phyloP scores from a whole-genome alignment of 768 basidiomycete genomes.

The Cystobasidium onofrii region DNA sequence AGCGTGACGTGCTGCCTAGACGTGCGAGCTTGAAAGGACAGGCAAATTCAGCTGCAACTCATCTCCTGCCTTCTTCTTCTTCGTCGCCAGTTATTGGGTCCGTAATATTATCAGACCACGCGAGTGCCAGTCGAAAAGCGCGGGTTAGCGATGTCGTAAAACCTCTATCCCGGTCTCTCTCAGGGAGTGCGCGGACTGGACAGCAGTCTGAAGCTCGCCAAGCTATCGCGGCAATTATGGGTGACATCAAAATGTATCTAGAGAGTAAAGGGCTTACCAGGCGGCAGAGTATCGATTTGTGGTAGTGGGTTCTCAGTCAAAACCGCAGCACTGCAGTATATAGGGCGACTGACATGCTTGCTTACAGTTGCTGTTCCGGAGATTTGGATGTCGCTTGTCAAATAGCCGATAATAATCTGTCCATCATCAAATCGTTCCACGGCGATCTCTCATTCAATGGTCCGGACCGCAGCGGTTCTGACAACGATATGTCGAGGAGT shows the following conservation, averaged over 20 bases:
- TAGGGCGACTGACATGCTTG: not conserved
- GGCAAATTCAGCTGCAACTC: not conserved
- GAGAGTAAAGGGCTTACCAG: not conserved
- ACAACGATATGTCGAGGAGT: not conserved
- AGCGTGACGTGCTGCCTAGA: no score
- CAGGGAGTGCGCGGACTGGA: not conserved
- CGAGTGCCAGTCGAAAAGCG: not conserved
- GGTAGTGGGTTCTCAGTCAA: not conserved
- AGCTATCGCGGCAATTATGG: not conserved
- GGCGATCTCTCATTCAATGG: not conserved
- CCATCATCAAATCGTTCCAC: not conserved
- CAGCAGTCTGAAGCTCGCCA: not conserved
- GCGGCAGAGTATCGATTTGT: not conserved
- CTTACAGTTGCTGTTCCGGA: conserved; percentile 9
- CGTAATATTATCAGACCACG: not conserved
- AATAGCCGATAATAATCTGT: not conserved
- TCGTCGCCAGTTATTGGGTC: no score
- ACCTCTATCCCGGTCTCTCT: not conserved
- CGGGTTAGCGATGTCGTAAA: not conserved
- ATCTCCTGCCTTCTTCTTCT: not conserved
- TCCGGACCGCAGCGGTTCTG: not conserved
- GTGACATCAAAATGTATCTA: not conserved
- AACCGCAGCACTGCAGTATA: not conserved
- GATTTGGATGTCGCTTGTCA: not conserved
- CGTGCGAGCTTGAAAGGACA: not conserved